Percentiles rank a stretch among this genome's conserved stretches.
Conservation (phyloP, 139 green algal genomes). For the Coelastrella sp. region DNA sequence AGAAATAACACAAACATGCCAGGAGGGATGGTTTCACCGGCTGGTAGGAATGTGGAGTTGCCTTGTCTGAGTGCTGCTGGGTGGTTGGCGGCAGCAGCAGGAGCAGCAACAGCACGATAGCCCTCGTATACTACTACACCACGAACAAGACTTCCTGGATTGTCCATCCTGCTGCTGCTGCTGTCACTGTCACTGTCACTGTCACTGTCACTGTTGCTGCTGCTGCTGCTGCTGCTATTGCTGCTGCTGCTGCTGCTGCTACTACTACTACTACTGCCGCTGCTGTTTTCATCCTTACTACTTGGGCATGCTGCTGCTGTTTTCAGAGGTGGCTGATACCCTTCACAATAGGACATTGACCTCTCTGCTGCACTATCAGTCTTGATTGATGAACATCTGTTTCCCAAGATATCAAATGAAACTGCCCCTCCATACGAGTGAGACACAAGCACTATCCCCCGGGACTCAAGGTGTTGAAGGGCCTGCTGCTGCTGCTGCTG, state of each 20-base stretch:
- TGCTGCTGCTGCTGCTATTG: background rate
- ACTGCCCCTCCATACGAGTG: constrained; percentile 11
- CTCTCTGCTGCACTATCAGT: background rate
- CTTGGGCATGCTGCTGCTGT: background rate
- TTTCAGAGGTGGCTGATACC: constrained; percentile 19
- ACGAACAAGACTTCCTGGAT: background rate
- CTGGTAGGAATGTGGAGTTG: background rate
- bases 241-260: background rate
- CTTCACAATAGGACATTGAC: background rate
- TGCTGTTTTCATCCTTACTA: background rate
- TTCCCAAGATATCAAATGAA: background rate
- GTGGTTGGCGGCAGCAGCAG: background rate
- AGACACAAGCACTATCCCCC: constrained; percentile 6
- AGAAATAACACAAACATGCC: constrained; percentile 18
- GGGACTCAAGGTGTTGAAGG: background rate
- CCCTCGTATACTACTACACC: constrained; percentile 17
- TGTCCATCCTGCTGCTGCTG: background rate
- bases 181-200: background rate
- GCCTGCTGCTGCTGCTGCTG: too few relatives aligned
- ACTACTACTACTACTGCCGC: background rate
- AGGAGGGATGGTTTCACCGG: background rate
- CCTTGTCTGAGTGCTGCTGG: background rate
- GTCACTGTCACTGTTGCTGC: background rate
- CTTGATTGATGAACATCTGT: background rate
- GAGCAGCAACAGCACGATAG: background rate